Evolutionary conservation across 2,329 filamentous ascomycete species (phyloP), one percentile per base, ranked within the genome.

Genomic region (Corynespora cassiicola): DNA sequence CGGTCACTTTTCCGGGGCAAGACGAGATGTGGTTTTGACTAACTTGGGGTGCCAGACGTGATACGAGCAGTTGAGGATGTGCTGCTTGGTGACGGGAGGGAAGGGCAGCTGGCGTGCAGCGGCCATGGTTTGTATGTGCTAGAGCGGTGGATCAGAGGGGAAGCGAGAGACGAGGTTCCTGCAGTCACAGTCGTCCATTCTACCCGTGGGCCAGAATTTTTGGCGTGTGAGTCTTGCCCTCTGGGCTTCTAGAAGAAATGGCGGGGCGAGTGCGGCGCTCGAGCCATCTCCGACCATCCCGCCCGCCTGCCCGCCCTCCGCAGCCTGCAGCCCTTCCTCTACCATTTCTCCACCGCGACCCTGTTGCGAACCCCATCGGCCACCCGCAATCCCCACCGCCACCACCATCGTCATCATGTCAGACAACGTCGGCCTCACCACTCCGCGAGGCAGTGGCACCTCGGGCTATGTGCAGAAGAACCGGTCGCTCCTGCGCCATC

Each of bases 381-480:
- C 31, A 26, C 38, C 25, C 26, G 9, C 41, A 31, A 21, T 31
- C 9, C 19, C 18, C 22, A 21, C 14, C 9, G 9, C 26, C 25
- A 8, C 29, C 31, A 36, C 36, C 26, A 28, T 26, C 25, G 14
- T 36, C 36, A 52, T 21, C 56, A 97, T 97, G 94, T 94, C 91
- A 45, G 90, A 94, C 53, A 99, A 99, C 75, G 94, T 99, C 63
- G 95, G 94, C 41, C 89, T 99, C 59, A 85, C 87, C 40, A 99
- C 94, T 4, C 94, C 94, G 3, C 86, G 94, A 61, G 94, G 94
- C 54, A 95, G 88, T 65, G 94, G 94, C 31, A 99, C 94, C 40
- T 97, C 92, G 1, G 94, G 94, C 65, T 97, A 97, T 68, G 92
- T 99, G 39, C 92, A 97, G 73, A 89, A 90, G 70, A 99, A 97